phyloP scores from a whole-genome alignment of 2,329 filamentous ascomycete genomes.

The Fusarium illudens region DNA sequence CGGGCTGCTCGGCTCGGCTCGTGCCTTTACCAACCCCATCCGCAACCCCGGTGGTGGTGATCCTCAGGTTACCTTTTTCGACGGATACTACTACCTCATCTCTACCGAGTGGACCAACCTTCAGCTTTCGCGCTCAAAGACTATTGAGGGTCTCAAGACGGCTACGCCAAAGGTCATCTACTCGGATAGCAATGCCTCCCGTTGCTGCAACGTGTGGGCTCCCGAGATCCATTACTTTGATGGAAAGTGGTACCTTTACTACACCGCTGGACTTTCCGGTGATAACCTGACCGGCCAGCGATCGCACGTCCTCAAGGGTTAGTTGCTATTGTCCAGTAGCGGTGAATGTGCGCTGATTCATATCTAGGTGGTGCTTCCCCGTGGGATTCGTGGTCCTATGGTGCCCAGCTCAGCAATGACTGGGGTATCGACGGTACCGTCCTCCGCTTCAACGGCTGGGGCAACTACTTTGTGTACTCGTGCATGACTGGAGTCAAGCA shows the following conservation, averaged over 20 bases:
- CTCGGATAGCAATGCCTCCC: conserved; percentile 53
- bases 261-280: conserved; percentile 57
- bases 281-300: conserved; percentile 59
- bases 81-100: conserved; percentile 65
- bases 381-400: conserved; percentile 61
- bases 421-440: conserved; percentile 65
- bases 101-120: conserved; percentile 65
- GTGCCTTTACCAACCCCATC: conserved; percentile 61
- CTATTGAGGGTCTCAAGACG: conserved; percentile 63
- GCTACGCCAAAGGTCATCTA: conserved; percentile 61
- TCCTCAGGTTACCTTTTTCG: conserved; percentile 60
- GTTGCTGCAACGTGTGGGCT: conserved; percentile 67
- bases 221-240: conserved; percentile 63
- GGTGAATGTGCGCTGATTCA: not conserved
- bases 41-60: conserved; percentile 60
- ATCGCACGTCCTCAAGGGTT: conserved; percentile 61
- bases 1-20: conserved; percentile 19
- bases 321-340: not conserved
- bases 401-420: conserved; percentile 54
- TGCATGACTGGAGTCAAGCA: conserved; percentile 55
- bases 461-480: conserved; percentile 64
- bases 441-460: conserved; percentile 55
- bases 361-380: conserved; percentile 57
- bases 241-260: conserved; percentile 64
- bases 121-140: conserved; percentile 62